A percentile compares a stretch with the other conserved stretches of the same genome.
phyloP scores from a whole-genome alignment of 441 rosid genomes.

The Populus hybrid region DNA sequence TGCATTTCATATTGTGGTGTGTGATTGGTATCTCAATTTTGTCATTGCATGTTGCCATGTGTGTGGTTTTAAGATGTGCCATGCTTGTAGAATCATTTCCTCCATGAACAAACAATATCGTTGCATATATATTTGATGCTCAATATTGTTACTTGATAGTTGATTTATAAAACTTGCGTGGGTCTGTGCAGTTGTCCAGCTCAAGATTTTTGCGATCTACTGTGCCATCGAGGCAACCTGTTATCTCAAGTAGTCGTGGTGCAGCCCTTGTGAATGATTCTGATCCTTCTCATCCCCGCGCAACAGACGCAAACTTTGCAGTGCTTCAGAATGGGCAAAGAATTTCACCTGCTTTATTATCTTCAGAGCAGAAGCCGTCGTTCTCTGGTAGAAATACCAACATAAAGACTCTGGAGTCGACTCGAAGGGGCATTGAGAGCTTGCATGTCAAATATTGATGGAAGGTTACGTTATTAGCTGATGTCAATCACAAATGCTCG shows the following conservation, averaged over 20 bases:
- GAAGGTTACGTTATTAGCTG: conserved; percentile 38
- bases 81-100: background rate
- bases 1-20: background rate
- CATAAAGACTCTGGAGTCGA: conserved; percentile 65
- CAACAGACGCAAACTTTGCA: conserved; percentile 45
- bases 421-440: conserved; percentile 76
- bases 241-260: conserved; percentile 53
- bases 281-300: conserved; percentile 45
- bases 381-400: conserved; percentile 50
- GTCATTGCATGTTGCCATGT: background rate
- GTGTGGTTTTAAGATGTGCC: background rate
- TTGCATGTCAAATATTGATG: conserved; percentile 53
- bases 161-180: conserved; percentile 11
- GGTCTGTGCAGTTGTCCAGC: conserved; percentile 51
- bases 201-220: conserved; percentile 44
- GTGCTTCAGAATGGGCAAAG: conserved; percentile 50
- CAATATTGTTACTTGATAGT: background rate
- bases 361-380: conserved; percentile 55
- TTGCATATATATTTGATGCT: background rate
- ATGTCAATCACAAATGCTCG: background rate
- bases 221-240: conserved; percentile 59
- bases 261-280: conserved; percentile 38
- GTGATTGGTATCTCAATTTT: background rate
- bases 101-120: background rate
- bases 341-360: conserved; percentile 43